Evolutionary conservation across 1,284 basidiomycete species (phyloP).

Genomic region (Marasmius tenuissimus): DNA sequence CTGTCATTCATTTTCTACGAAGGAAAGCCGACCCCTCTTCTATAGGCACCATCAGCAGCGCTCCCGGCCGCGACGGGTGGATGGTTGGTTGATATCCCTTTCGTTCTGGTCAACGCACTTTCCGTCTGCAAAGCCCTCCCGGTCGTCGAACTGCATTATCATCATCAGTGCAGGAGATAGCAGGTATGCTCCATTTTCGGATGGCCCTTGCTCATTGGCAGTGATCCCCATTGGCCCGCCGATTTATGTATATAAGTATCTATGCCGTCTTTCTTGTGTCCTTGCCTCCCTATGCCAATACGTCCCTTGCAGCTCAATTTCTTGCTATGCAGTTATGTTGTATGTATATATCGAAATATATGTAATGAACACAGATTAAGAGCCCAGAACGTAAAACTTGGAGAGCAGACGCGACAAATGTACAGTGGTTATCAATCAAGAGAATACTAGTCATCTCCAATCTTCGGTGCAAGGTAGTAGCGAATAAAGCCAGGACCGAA

Average conservation of each 20-base stretch:
- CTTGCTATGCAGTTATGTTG: neutral
- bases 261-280: neutral
- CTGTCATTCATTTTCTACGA: neutral
- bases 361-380: neutral
- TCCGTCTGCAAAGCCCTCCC: too few relatives aligned
- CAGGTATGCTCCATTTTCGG: too few relatives aligned
- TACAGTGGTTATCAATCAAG: neutral
- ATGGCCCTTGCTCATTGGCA: too few relatives aligned
- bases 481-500: slow-evolving; percentile 83
- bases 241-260: neutral
- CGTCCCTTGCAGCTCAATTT: neutral
- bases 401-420: neutral
- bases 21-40: neutral
- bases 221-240: neutral
- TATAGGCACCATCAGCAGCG: neutral
- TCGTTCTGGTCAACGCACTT: too few relatives aligned
- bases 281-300: too few relatives aligned
- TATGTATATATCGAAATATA: neutral
- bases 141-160: too few relatives aligned
- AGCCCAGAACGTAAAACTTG: neutral
- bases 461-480: slow-evolving; percentile 90
- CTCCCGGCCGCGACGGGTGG: neutral
- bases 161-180: too few relatives aligned
- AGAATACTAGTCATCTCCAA: slow-evolving; percentile 67
- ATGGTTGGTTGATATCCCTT: too few relatives aligned